Evolutionary conservation across 805 yeast species (phyloP).

Genomic region (Ogataea corticis): DNA sequence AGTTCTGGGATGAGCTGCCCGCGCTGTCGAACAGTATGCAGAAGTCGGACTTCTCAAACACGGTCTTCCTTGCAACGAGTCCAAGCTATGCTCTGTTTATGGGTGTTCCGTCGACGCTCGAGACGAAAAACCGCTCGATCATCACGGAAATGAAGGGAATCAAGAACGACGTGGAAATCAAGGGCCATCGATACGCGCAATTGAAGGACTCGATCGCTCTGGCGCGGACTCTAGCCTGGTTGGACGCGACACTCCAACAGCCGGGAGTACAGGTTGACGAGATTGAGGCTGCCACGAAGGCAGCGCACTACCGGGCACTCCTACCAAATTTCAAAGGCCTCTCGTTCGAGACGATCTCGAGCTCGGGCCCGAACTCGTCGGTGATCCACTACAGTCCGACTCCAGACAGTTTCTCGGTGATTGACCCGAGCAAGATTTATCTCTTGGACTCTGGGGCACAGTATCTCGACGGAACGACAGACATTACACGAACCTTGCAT

Average conservation of each 20-base stretch:
- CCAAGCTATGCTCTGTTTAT: conserved; percentile 32
- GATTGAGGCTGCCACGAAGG: conserved; percentile 55
- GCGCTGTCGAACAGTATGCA: conserved; percentile 15
- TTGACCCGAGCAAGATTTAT: conserved; percentile 69
- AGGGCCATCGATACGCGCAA: conserved; percentile 76
- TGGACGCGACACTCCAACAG: conserved; percentile 51
- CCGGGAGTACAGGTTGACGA: conserved; percentile 48
- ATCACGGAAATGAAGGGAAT: conserved; percentile 67
- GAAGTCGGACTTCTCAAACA: neutral
- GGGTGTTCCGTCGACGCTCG: conserved; percentile 27
- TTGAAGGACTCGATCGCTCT: conserved; percentile 80
- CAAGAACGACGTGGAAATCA: conserved; percentile 72
- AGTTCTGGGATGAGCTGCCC: conserved; percentile 58
- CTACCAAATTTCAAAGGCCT: conserved; percentile 57
- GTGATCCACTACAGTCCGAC: conserved; percentile 77
- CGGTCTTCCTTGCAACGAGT: conserved; percentile 25
- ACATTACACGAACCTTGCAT: conserved; percentile 86
- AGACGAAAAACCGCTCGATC: conserved; percentile 27
- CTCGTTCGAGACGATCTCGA: conserved; percentile 75
- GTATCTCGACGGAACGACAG: conserved; percentile 92
- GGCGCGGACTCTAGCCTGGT: conserved; percentile 77
- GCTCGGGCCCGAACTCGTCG: conserved; percentile 75
- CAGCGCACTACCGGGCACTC: conserved; percentile 46
- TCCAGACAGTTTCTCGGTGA: conserved; percentile 51
- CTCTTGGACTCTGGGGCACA: conserved; percentile 92